Percentiles rank a stretch among this genome's conserved stretches.
phyloP scores from a whole-genome alignment of 805 yeast genomes.

The Wickerhamomyces subpelliculosus region DNA sequence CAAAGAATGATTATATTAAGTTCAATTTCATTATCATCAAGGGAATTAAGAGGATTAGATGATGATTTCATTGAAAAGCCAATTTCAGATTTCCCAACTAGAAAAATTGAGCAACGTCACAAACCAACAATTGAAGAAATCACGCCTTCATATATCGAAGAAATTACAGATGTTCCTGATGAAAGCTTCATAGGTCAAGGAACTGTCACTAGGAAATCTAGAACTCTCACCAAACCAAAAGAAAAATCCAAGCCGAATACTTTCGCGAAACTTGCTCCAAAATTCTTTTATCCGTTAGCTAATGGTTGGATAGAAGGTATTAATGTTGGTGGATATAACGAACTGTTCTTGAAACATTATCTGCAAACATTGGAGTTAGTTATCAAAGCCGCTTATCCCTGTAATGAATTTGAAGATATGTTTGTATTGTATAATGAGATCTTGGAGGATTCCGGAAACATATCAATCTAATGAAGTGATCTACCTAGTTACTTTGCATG shows the following conservation, averaged over 20 bases:
- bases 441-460: constrained; percentile 4
- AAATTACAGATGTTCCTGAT: constrained; percentile 7
- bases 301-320: constrained; percentile 49
- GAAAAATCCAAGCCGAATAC: constrained; percentile 17
- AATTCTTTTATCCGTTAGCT: constrained; percentile 46
- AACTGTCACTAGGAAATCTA: constrained; percentile 26
- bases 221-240: constrained; percentile 20
- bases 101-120: constrained; percentile 19
- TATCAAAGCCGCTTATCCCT: constrained; percentile 42
- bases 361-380: constrained; percentile 39
- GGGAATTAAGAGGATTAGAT: constrained; percentile 60
- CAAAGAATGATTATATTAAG: constrained; percentile 67
- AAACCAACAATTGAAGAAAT: constrained; percentile 9
- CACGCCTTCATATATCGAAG: constrained; percentile 5
- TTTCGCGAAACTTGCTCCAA: constrained; percentile 30
- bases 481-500: no score
- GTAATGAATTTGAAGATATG: constrained; percentile 29
- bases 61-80: constrained; percentile 43
- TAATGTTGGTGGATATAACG: constrained; percentile 47
- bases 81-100: constrained; percentile 26
- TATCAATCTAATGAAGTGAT: background rate
- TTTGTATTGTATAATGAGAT: constrained; percentile 23
- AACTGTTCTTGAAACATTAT: constrained; percentile 44
- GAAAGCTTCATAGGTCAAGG: constrained; percentile 7
- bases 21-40: constrained; percentile 60